Base-by-base conservation (phyloP, 495 filamentous ascomycete species). In the Penicillium nucicola region DNA sequence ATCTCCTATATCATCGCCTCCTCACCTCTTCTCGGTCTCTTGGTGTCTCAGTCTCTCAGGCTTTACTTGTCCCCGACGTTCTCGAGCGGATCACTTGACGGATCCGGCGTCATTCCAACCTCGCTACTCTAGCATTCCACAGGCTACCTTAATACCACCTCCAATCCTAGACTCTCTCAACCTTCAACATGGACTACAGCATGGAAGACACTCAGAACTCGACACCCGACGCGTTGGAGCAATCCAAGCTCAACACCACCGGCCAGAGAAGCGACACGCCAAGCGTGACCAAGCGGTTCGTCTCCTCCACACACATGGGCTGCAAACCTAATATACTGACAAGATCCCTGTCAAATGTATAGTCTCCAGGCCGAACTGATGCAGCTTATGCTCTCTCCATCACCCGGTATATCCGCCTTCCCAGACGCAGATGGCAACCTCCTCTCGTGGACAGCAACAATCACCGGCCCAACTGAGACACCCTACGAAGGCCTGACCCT, bases 341-440 rank as follows among this genome's bases (percentile, higher is more conserved):
- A 15, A 3, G 0, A 3, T 12, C n/a, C 17, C 11, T 34, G 53
- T 22, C 10, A 4, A 50, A 11, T 0, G 13, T 65, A 22, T 68
- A 97, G 92, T 54, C 79, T 99, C 50, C 93, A 99, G 72, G 89
- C 90, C 34, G 93, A 99, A 69, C 78, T 99, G 45, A 97, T 97
- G 91, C 85, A 92, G 70, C 78, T 99, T 33, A 99, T 99, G 93
- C 88, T 90, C 56, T 90, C 90, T 22, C 83, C 90, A 7, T 90
- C 91, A 2, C 91, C 93, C 46, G 93, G 93, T 56, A 84, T 97
- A 61, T 95, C 92, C 39, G 95, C 95, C 47, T 99, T 99, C 56
- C 93, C 93, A 35, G 86, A 89, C 54, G 83, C 83, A 23, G 89
- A 93, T 60, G 89, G 89, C 65, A 95, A 96, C 75, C 82, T 99